phyloP scores from a whole-genome alignment of 164 flowering plant genomes.

The Echeveria elegans region DNA sequence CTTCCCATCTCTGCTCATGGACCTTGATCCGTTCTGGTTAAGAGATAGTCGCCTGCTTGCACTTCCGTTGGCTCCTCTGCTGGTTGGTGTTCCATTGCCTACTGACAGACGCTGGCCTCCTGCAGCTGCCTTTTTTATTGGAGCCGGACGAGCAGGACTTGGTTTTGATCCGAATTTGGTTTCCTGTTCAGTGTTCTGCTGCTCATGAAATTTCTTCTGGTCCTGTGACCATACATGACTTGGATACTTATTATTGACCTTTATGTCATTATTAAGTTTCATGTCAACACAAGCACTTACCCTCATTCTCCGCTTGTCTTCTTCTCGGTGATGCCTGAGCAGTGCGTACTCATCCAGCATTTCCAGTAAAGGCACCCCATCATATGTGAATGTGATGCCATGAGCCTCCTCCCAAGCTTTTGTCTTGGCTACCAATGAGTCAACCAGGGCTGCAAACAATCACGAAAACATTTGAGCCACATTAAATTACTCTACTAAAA shows the following conservation, averaged over 20 bases:
- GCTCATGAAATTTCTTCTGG: constrained; percentile 76
- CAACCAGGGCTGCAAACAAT: constrained; percentile 40
- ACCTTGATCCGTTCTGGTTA: constrained; percentile 55
- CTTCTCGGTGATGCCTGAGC: constrained; percentile 86
- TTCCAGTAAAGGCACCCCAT: constrained; percentile 91
- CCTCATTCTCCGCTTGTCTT: constrained; percentile 51
- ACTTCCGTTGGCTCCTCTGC: constrained; percentile 48
- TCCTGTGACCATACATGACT: constrained; percentile 36
- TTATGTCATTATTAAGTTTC: not conserved
- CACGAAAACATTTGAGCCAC: not conserved
- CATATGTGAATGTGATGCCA: constrained; percentile 63
- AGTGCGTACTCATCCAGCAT: constrained; percentile 93
- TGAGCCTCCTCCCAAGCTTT: constrained; percentile 90
- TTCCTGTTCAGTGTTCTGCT: constrained; percentile 72
- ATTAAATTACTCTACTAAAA: not conserved
- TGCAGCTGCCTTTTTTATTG: constrained; percentile 46
- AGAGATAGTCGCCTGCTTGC: constrained; percentile 71
- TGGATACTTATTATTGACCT: not conserved
- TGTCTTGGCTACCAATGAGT: constrained; percentile 65
- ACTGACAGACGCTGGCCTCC: constrained; percentile 51
- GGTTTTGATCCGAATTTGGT: constrained; percentile 64
- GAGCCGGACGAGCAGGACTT: constrained; percentile 62
- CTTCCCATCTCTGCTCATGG: constrained; percentile 46
- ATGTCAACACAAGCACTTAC: constrained; percentile 25
- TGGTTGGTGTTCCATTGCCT: constrained; percentile 5